phyloP scores from a whole-genome alignment of 1,284 basidiomycete genomes.

The Ustilago lituana region DNA sequence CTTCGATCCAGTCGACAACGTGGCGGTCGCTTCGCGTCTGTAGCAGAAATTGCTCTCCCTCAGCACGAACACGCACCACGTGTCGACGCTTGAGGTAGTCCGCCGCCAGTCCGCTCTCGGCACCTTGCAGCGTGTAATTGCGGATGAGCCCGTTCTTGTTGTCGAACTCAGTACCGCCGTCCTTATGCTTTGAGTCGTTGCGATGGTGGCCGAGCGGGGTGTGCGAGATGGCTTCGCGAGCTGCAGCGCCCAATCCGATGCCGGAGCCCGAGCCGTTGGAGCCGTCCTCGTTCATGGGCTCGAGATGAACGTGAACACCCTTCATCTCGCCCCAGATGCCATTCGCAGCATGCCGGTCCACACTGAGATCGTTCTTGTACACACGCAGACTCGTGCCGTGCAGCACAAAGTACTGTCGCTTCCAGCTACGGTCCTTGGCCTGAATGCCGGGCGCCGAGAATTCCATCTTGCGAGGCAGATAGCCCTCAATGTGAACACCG shows the following conservation, averaged over 20 bases:
- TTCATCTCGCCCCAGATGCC: slow-evolving; percentile 66
- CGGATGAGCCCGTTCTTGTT: slow-evolving; percentile 68
- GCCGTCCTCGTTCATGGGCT: slow-evolving; percentile 58
- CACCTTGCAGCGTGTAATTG: slow-evolving; percentile 84
- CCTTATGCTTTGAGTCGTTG: slow-evolving; percentile 14
- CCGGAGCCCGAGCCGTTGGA: slow-evolving; percentile 35
- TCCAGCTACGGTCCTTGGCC: slow-evolving; percentile 90
- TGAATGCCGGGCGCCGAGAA: slow-evolving; percentile 85
- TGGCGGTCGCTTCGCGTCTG: slow-evolving; percentile 86
- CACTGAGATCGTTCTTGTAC: slow-evolving; percentile 74
- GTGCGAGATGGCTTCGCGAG: slow-evolving; percentile 45
- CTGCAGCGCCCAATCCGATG: slow-evolving; percentile 34
- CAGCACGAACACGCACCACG: slow-evolving; percentile 89
- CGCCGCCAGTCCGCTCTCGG: slow-evolving; percentile 91
- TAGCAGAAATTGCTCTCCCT: slow-evolving; percentile 95
- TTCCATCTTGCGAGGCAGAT: slow-evolving; percentile 93
- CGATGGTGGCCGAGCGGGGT: slow-evolving; percentile 27
- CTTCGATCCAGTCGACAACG: slow-evolving; percentile 97
- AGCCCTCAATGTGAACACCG: slow-evolving; percentile 82
- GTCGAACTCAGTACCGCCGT: slow-evolving; percentile 22
- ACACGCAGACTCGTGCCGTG: slow-evolving; percentile 89
- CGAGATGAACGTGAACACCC: slow-evolving; percentile 55
- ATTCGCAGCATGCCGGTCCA: slow-evolving; percentile 63
- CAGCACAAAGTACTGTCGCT: slow-evolving; percentile 84
- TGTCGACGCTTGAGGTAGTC: slow-evolving; percentile 94